A percentile compares a stretch with the other conserved stretches of the same genome.
Evolutionary conservation across 192 early-diverging fungal species (phyloP).

Genomic region (Coemansia sp.): DNA sequence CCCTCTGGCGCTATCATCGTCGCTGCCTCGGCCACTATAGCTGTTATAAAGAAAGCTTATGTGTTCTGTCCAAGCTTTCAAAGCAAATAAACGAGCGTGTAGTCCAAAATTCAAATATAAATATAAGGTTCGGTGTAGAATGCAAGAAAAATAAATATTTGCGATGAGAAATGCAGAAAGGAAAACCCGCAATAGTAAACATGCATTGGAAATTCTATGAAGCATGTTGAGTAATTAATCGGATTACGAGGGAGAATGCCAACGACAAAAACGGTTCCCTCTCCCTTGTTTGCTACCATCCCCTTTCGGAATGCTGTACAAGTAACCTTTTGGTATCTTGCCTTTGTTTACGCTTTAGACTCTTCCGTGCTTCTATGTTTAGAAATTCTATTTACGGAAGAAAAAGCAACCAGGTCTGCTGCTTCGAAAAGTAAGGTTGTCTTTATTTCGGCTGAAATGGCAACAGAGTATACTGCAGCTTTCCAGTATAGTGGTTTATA

Average conservation of each 20-base stretch:
- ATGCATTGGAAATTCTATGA: neutral
- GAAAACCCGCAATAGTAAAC: constrained; percentile 1
- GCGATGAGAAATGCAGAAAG: constrained; percentile 10
- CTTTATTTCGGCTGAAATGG: constrained; percentile 3
- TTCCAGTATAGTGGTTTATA: no score
- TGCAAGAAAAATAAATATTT: neutral
- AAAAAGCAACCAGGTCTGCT: neutral
- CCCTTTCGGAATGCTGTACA: no score
- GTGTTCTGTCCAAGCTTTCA: neutral
- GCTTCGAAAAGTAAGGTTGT: neutral
- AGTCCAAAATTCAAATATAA: constrained; percentile 5
- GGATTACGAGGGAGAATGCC: neutral
- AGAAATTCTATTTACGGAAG: neutral
- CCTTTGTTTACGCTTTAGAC: no score
- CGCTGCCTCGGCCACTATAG: neutral
- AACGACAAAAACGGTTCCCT: neutral
- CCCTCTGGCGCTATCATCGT: constrained; percentile 52
- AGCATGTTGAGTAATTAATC: constrained; percentile 1
- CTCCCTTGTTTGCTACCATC: neutral
- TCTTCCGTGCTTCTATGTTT: neutral
- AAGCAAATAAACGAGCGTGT: neutral
- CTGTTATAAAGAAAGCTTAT: neutral
- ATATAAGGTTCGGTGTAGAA: neutral
- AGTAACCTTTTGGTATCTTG: no score
- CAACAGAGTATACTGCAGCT: neutral